A percentile compares a stretch with the other conserved stretches of the same genome.
Conservation (phyloP, 495 filamentous ascomycete species). For the Aspergillus ellipticus region DNA sequence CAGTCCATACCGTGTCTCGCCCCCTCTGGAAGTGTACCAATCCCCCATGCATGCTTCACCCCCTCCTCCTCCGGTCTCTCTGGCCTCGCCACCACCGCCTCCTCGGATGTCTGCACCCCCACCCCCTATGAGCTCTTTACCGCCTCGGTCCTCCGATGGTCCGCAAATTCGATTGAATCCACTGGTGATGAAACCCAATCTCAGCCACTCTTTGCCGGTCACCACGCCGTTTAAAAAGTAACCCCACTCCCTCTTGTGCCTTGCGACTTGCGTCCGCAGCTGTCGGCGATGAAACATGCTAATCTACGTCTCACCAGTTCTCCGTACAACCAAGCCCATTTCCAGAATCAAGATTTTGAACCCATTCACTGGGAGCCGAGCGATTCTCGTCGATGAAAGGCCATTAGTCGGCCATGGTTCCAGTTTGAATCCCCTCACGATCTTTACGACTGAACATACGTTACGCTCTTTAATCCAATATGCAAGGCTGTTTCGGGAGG, state of each 20-base stretch:
- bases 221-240: conserved; percentile 47
- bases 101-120: conserved; percentile 31
- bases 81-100: conserved; percentile 33
- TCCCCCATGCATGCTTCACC: conserved; percentile 35
- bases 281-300: conserved; percentile 41
- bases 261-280: not conserved
- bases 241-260: not conserved
- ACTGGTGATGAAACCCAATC: conserved; percentile 44
- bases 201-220: conserved; percentile 42
- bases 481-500: not conserved
- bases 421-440: conserved; percentile 1
- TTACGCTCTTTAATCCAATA: not conserved
- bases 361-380: conserved; percentile 52
- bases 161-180: conserved; percentile 48
- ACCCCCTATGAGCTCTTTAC: conserved; percentile 34
- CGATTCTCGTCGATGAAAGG: conserved; percentile 30
- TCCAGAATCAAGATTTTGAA: conserved; percentile 80
- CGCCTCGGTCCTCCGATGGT: conserved; percentile 37
- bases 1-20: conserved; percentile 43
- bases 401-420: not conserved
- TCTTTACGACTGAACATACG: conserved; percentile 1
- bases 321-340: conserved; percentile 80
- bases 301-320: conserved; percentile 51
- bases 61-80: conserved; percentile 28
- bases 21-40: conserved; percentile 39